These are phyloP conservation scores for Inonotus hispidus DNA, from an alignment of 1,284 basidiomycete genomes.

Conservation along the genomic window DNA sequence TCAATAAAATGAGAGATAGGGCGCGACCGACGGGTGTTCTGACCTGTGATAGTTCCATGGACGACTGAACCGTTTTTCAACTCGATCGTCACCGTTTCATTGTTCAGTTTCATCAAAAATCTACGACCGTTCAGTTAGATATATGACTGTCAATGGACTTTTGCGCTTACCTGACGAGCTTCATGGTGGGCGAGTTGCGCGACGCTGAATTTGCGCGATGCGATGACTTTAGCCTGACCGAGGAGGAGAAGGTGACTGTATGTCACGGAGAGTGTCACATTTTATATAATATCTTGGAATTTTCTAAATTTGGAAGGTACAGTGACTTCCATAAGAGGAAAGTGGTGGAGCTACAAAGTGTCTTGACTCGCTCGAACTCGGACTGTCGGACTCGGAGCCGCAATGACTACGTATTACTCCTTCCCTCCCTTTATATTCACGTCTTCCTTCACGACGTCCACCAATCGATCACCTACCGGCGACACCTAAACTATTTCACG, in stretches of 20 bases:
- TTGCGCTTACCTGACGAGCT: slow-evolving; percentile 23
- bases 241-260: neutral
- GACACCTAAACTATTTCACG: neutral
- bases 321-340: neutral
- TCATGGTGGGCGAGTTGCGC: slow-evolving; percentile 19
- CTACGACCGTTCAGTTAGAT: slow-evolving; percentile 38
- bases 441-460: neutral
- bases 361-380: neutral
- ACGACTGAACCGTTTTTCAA: slow-evolving; percentile 96
- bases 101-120: slow-evolving; percentile 99
- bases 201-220: neutral
- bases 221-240: too few species aligned
- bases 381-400: neutral
- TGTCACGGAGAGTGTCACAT: neutral
- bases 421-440: neutral
- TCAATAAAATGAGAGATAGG: neutral
- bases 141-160: slow-evolving; percentile 4
- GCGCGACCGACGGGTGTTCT: slow-evolving; percentile 24
- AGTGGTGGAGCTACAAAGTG: neutral
- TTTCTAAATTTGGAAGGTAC: neutral
- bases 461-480: neutral
- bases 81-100: slow-evolving; percentile 98
- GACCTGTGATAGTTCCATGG: slow-evolving; percentile 96
- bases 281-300: neutral
- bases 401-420: neutral